phyloP scores from a whole-genome alignment of 345 rosid genomes.

The Hirschfeldia incana region DNA sequence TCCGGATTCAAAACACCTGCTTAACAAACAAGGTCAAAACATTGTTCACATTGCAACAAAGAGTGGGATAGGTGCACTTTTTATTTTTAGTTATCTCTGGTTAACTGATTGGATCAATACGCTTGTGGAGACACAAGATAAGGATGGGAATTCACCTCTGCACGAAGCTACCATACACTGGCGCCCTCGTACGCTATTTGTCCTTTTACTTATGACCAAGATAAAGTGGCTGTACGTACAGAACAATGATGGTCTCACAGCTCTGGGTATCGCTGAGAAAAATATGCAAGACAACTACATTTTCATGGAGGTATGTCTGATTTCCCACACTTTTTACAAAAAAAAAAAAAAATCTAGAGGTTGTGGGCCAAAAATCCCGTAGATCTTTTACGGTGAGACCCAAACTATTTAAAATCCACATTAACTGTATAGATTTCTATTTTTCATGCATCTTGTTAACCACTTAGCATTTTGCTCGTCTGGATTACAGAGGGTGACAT shows the following conservation, averaged over 20 bases:
- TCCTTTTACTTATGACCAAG: not conserved
- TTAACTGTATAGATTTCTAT: not conserved
- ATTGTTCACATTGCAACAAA: not conserved
- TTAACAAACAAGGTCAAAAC: not conserved
- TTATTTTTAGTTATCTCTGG: not conserved
- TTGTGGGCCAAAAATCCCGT: no score
- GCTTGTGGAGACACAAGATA: not conserved
- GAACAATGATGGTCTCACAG: not conserved
- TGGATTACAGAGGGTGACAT: not conserved
- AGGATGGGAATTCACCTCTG: not conserved
- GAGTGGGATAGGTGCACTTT: not conserved
- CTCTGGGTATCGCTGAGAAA: not conserved
- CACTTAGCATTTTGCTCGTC: not conserved
- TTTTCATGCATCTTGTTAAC: not conserved
- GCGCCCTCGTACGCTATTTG: not conserved
- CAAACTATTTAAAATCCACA: not conserved
- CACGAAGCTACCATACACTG: not conserved
- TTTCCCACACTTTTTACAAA: not conserved
- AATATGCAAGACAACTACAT: not conserved
- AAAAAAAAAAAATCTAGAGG: not conserved
- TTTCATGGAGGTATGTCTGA: not conserved
- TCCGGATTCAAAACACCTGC: not conserved
- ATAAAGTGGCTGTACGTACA: not conserved
- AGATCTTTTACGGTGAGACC: no score
- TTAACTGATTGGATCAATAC: not conserved